Evolutionary conservation across 768 basidiomycete species (phyloP), one percentile per base, ranked within the genome.

Genomic region (Holtermannia corniformis): DNA sequence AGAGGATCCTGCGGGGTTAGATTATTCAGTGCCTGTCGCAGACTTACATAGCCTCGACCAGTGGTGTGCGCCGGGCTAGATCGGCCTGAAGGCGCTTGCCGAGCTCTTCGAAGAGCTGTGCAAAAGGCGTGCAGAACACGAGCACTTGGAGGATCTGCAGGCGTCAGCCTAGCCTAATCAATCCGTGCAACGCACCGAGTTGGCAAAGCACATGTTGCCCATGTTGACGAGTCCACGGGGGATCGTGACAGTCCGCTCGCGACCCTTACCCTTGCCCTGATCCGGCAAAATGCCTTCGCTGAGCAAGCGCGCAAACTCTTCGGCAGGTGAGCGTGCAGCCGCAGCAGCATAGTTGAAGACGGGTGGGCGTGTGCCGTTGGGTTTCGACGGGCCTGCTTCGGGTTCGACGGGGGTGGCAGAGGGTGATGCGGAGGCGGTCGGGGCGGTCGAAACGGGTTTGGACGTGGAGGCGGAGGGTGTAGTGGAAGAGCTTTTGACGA

Each of bases 181-280:
- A 37, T 37, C 32, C 32, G 7, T 49, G n/a, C n/a, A 42, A 55
- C 74, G 56, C 46, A 75, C 86, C 0, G 90, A 82, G 64, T 96
- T 99, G 24, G 91, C 91, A 67, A 96, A 99, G 70, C 93, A 99
- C 83, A 96, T 84, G 73, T 99, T 99, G 0, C 93, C 92, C 2
- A 81, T 85, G 72, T 99, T 99, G 60, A 97, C 78, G 46, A 99
- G 74, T 3, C 93, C 93, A 13, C 92, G 52, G 16, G 70, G 68
- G 3, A 72, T 47, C 7, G 57, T 62, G 5, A 55, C 57, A 16
- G 45, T 52, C 24, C 21, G 41, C n/a, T 55, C 50, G 25, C 44
- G 54, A 3, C 51, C 49, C 40, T 57, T 59, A 1, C 58, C 57
- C 37, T 63, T 64, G 16, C 16, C 16, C 32, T 37, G 32, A 37